Percentiles rank a stretch among this genome's conserved stretches.
Conservation (phyloP, 139 green algal species). For the Chlorella sp. region DNA sequence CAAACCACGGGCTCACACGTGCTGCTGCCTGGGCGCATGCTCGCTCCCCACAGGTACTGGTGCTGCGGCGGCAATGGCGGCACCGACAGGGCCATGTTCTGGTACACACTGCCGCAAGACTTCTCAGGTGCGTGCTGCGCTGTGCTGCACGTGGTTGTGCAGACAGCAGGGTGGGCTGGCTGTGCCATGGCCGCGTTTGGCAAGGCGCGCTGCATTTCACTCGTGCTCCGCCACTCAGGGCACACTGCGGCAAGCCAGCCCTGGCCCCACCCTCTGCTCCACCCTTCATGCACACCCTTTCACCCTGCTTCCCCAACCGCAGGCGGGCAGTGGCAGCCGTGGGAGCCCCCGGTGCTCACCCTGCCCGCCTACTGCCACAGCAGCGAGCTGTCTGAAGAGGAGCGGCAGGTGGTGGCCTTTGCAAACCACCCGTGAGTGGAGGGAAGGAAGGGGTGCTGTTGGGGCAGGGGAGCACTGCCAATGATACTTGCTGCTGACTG, state of each 20-base stretch:
- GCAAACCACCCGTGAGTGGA: no score
- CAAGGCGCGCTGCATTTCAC: no score
- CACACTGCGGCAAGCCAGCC: no score
- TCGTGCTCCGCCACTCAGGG: no score
- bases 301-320: not conserved
- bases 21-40: not conserved
- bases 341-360: not conserved
- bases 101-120: not conserved
- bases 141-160: not conserved
- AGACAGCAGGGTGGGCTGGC: no score
- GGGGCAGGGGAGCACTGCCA: no score
- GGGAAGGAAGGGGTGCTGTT: no score
- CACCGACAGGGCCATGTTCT: not conserved
- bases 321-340: not conserved
- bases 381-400: not conserved
- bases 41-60: not conserved
- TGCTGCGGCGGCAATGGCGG: constrained; percentile 11
- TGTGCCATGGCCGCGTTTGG: no score
- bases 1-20: not conserved
- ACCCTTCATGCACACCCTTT: not conserved
- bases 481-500: no score
- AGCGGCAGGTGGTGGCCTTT: not conserved
- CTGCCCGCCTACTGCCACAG: not conserved
- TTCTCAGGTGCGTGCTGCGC: not conserved
- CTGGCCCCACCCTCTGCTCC: no score